A percentile compares a stretch with the other conserved stretches of the same genome.
phyloP scores from a whole-genome alignment of 140 eudicot genomes.

The Anethum foeniculum region DNA sequence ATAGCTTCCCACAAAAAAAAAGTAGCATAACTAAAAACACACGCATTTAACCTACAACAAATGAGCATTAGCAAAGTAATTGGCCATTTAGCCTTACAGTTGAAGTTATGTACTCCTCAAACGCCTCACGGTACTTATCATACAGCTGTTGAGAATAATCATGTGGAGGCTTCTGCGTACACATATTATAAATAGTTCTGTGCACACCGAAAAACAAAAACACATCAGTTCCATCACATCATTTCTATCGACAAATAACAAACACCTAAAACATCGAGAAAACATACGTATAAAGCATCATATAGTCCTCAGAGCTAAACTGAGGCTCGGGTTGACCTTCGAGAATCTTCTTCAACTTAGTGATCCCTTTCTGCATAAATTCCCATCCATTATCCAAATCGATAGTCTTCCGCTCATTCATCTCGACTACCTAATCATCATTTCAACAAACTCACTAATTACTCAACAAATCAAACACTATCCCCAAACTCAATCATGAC shows the following conservation, averaged over 20 bases:
- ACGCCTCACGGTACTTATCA: constrained; percentile 75
- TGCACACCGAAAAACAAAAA: constrained; percentile 10
- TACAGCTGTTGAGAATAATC: constrained; percentile 91
- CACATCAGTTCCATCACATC: neutral
- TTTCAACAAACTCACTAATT: neutral
- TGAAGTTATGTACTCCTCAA: constrained; percentile 73
- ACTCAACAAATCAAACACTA: neutral
- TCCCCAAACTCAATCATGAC: neutral
- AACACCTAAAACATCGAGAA: neutral
- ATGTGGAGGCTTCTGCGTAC: constrained; percentile 96
- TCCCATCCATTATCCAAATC: constrained; percentile 97
- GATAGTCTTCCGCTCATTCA: constrained; percentile 71
- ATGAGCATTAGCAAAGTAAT: neutral
- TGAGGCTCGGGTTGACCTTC: constrained; percentile 92
- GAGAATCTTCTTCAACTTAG: constrained; percentile 73
- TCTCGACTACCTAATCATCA: constrained; percentile 25
- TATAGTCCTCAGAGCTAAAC: constrained; percentile 91
- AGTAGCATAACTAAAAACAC: neutral
- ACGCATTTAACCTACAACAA: neutral
- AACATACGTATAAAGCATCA: constrained; percentile 89
- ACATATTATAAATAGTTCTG: constrained; percentile 97
- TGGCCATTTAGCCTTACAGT: constrained; percentile 43
- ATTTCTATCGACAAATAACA: neutral
- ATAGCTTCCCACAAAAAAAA: neutral
- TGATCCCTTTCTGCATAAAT: constrained; percentile 87